Base-by-base conservation (phyloP, 768 basidiomycete species). In the Amanita jacksonii region DNA sequence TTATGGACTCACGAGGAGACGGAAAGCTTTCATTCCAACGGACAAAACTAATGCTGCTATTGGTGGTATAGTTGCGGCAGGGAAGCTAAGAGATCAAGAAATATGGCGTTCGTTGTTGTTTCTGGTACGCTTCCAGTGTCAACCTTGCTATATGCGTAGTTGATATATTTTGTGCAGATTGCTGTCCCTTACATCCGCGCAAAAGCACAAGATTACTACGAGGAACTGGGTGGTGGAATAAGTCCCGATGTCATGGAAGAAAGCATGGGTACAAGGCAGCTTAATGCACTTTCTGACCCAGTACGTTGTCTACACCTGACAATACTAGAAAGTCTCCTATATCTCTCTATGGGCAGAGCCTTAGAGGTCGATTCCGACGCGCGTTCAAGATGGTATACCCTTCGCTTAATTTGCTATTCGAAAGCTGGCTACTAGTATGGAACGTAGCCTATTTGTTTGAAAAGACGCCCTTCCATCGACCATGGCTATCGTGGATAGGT, bases 391-490 rank as follows among this genome's bases (percentile, higher is more conserved):
- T 56, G 1, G 47, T 76, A 1, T 98, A 96, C 57, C 96, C 96
- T 0, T 91, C 81, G 73, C 54, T 80, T 12, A 94, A 89, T 59
- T 69, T 76, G 4, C 57, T 67, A 3, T 82, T 85, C 50, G 93
- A 98, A 61, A 46, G 80, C n/a, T 86, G 85, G 77, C 65, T 93
- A 43, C 69, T 97, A 5, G 62, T 72, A 3, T 90, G 79, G 68
- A 97, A 96, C 58, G 62, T 97, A 37, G 79, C 81, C 10, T 98
- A 96, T 63, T 70, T 97, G 10, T 97, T 96, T 55, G 89, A 91
- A 50, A 73, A 71, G 60, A 88, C 85, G 13, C 74, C 81, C 4
- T 84, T 79, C 56, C 91, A 94, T 62, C 76, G 93, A 52, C 92
- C 94, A 9, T 98, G 93, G 93, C 65, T 96, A 39, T 68, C 74